Evolutionary conservation across 2,329 filamentous ascomycete species (phyloP).

Genomic region (Xylariaceae sp.): DNA sequence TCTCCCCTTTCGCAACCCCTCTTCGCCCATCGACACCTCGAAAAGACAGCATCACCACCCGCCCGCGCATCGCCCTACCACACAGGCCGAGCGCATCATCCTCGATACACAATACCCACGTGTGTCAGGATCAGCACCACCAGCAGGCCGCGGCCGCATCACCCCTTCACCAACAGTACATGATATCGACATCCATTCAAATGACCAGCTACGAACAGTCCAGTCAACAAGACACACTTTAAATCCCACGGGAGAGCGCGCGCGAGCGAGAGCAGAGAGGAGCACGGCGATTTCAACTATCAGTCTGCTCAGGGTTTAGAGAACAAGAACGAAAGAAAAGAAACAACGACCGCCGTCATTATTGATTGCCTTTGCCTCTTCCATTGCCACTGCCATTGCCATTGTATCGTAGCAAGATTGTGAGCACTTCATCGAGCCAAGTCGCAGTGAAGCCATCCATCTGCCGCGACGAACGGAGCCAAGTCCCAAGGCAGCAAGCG

Average conservation of each 20-base stretch:
- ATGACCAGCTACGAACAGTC: slow-evolving; percentile 47
- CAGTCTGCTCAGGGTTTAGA: slow-evolving; percentile 40
- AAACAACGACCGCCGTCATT: slow-evolving; percentile 21
- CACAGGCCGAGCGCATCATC: slow-evolving; percentile 28
- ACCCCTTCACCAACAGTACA: slow-evolving; percentile 41
- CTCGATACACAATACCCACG: slow-evolving; percentile 23
- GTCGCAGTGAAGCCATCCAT: neutral
- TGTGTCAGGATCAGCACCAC: slow-evolving; percentile 25
- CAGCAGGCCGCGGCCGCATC: slow-evolving; percentile 33
- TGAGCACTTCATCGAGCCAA: no score
- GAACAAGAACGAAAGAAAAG: slow-evolving; percentile 4
- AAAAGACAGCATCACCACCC: slow-evolving; percentile 19
- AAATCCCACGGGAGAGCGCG: slow-evolving; percentile 63
- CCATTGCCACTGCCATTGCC: no score
- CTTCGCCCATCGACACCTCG: slow-evolving; percentile 21
- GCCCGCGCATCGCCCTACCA: slow-evolving; percentile 25
- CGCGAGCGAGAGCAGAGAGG: slow-evolving; percentile 52
- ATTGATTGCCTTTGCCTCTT: slow-evolving; percentile 20
- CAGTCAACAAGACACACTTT: slow-evolving; percentile 64
- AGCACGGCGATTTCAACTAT: slow-evolving; percentile 58
- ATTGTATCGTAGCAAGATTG: no score
- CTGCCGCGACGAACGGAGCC: slow-evolving; percentile 13
- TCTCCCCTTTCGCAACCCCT: slow-evolving; percentile 27
- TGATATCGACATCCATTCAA: slow-evolving; percentile 53
- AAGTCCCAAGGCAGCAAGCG: slow-evolving; percentile 12